Evolutionary conservation across 2,329 filamentous ascomycete genomes (phyloP).

Genomic region (Xylaria hypoxylon): DNA sequence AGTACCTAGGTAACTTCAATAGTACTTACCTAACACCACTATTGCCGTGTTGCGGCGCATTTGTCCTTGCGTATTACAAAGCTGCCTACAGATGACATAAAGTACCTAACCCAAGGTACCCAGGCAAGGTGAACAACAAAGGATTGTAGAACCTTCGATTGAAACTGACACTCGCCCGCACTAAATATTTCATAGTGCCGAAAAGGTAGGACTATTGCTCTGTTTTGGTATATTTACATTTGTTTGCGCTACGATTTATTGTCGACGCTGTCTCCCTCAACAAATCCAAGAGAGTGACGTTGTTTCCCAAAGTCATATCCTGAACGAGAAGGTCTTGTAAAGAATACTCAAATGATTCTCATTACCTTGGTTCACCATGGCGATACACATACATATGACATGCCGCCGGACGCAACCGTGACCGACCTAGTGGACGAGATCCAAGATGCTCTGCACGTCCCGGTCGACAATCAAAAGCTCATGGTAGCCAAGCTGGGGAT

Average conservation of each 20-base stretch:
- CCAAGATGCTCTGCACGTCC: conserved; percentile 67
- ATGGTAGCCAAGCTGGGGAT: conserved; percentile 74
- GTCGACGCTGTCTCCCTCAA: not conserved
- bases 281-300: not conserved
- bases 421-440: conserved; percentile 71
- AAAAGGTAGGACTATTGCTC: conserved; percentile 16
- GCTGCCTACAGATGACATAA: conserved; percentile 48
- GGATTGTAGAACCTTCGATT: conserved; percentile 45
- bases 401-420: conserved; percentile 61
- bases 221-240: not conserved
- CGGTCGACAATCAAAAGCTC: conserved; percentile 74
- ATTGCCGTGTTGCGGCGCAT: not conserved
- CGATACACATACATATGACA: conserved; percentile 57
- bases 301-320: too few species aligned
- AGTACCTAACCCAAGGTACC: too few species aligned
- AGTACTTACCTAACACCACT: too few species aligned
- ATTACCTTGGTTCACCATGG: conserved; percentile 62
- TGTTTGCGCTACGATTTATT: not conserved
- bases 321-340: conserved; percentile 31
- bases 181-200: not conserved
- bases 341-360: conserved; percentile 49
- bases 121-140: conserved; percentile 6
- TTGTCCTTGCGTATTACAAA: conserved; percentile 56
- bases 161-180: not conserved
- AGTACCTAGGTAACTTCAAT: too few species aligned